Evolutionary conservation across 2,329 filamentous ascomycete species (phyloP).

Genomic region (Aspergillus cejpii): DNA sequence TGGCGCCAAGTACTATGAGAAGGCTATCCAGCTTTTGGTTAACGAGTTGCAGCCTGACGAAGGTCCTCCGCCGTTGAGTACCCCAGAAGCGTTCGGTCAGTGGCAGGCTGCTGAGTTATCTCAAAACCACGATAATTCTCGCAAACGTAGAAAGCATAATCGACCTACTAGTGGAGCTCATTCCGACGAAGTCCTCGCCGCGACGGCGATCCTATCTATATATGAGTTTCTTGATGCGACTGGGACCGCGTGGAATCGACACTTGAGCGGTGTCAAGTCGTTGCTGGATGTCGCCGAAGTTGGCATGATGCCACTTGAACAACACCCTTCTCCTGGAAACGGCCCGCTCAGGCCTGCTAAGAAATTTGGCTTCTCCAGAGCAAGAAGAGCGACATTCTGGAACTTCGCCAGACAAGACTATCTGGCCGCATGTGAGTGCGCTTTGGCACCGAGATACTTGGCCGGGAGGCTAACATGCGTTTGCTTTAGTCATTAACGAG

Average conservation of each 20-base stretch:
- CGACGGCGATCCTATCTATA: slow-evolving; percentile 60
- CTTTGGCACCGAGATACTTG: neutral
- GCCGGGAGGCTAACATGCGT: neutral
- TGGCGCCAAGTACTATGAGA: slow-evolving; percentile 58
- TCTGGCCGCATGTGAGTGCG: slow-evolving; percentile 52
- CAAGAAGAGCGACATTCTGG: slow-evolving; percentile 57
- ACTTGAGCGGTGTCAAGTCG: slow-evolving; percentile 60
- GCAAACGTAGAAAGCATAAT: slow-evolving; percentile 40
- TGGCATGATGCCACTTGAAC: slow-evolving; percentile 37
- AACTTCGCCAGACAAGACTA: slow-evolving; percentile 62
- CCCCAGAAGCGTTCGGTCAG: slow-evolving; percentile 32
- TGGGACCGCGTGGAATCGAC: slow-evolving; percentile 56
- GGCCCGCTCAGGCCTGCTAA: slow-evolving; percentile 25
- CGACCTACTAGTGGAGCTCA: slow-evolving; percentile 34
- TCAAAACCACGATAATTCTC: slow-evolving; percentile 36
- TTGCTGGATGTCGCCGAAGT: slow-evolving; percentile 47
- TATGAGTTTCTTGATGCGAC: slow-evolving; percentile 64
- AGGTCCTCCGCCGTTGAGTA: slow-evolving; percentile 30
- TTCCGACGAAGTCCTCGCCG: slow-evolving; percentile 56
- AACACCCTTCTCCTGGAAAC: slow-evolving; percentile 39
- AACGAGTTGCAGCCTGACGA: slow-evolving; percentile 39
- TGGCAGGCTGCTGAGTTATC: slow-evolving; percentile 32
- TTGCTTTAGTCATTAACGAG: slow-evolving; percentile 47
- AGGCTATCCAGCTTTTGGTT: slow-evolving; percentile 53
- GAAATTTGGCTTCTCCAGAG: slow-evolving; percentile 46